A percentile compares a stretch with the other conserved stretches of the same genome.
phyloP scores from a whole-genome alignment of 1,139 yeast genomes.

The Yamadazyma kanchanaburiensis region DNA sequence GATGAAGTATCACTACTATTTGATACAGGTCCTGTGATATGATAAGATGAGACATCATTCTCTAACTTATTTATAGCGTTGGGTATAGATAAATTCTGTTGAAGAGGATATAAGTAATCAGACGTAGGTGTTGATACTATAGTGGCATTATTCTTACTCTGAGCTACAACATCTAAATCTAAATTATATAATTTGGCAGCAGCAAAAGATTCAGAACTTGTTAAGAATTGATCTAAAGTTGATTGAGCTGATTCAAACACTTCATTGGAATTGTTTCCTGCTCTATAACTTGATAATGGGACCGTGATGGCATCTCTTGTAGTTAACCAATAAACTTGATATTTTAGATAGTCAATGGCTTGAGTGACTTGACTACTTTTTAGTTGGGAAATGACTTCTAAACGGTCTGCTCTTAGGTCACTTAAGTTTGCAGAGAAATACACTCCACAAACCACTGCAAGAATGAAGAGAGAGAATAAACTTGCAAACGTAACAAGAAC shows the following conservation, averaged over 20 bases:
- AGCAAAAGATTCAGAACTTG: constrained; percentile 61
- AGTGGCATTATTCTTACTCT: constrained; percentile 27
- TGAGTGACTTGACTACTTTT: constrained; percentile 80
- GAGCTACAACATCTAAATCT: constrained; percentile 34
- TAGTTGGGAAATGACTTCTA: constrained; percentile 74
- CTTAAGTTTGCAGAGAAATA: constrained; percentile 68
- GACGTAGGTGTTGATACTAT: constrained; percentile 25
- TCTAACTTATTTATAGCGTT: constrained; percentile 14
- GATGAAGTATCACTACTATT: constrained; percentile 31
- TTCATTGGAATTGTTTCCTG: constrained; percentile 59
- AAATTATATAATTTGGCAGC: constrained; percentile 68
- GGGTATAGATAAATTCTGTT: constrained; percentile 44
- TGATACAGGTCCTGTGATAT: constrained; percentile 58
- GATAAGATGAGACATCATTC: constrained; percentile 27
- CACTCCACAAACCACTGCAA: constrained; percentile 78
- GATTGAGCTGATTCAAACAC: constrained; percentile 41
- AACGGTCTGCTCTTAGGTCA: constrained; percentile 62
- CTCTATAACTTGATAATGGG: constrained; percentile 61
- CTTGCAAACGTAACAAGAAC: constrained; percentile 77
- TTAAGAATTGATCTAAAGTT: constrained; percentile 55
- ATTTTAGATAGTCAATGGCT: constrained; percentile 57
- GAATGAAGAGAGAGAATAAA: constrained; percentile 65
- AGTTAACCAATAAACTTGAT: constrained; percentile 70
- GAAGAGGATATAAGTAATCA: constrained; percentile 52
- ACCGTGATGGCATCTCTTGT: constrained; percentile 56